phyloP scores from a whole-genome alignment of 2,329 filamentous ascomycete genomes.

The Leptosphaerulina australis region DNA sequence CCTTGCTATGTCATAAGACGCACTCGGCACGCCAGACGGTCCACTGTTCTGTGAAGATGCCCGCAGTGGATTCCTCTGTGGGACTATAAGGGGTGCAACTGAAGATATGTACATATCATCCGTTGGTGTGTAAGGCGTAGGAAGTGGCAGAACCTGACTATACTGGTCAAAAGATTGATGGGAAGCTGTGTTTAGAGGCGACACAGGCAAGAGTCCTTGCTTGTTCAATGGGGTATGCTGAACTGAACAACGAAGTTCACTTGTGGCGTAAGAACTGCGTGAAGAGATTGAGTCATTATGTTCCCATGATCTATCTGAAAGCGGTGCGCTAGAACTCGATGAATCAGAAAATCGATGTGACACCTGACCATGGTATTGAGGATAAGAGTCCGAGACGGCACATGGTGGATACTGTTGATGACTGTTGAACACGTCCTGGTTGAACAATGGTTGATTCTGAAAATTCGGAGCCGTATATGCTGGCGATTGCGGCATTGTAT shows the following conservation, averaged over 20 bases:
- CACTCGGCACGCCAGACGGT: background rate
- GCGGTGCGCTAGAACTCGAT: conserved; percentile 34
- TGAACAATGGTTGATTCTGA: conserved; percentile 22
- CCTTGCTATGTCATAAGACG: background rate
- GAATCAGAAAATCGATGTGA: conserved; percentile 31
- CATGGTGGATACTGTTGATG: conserved; percentile 14
- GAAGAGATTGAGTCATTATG: conserved; percentile 37
- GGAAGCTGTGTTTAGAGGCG: conserved; percentile 1
- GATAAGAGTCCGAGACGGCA: background rate
- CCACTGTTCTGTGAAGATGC: background rate
- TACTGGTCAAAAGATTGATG: conserved; percentile 9
- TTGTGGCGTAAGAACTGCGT: conserved; percentile 24
- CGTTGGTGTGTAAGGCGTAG: conserved; percentile 9
- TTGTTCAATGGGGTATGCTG: conserved; percentile 3
- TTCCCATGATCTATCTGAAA: conserved; percentile 37
- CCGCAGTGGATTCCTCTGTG: conserved; percentile 13
- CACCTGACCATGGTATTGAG: background rate
- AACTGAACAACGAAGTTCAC: conserved; percentile 2
- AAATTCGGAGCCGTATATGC: background rate
- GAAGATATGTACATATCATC: conserved; percentile 13
- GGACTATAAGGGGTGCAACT: conserved; percentile 25
- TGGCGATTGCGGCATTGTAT: background rate
- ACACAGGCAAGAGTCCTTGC: conserved; percentile 1
- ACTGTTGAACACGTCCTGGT: conserved; percentile 24
- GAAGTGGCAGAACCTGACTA: background rate